Evolutionary conservation across 2,329 filamentous ascomycete species (phyloP).

Genomic region (Botrytis sinoallii): DNA sequence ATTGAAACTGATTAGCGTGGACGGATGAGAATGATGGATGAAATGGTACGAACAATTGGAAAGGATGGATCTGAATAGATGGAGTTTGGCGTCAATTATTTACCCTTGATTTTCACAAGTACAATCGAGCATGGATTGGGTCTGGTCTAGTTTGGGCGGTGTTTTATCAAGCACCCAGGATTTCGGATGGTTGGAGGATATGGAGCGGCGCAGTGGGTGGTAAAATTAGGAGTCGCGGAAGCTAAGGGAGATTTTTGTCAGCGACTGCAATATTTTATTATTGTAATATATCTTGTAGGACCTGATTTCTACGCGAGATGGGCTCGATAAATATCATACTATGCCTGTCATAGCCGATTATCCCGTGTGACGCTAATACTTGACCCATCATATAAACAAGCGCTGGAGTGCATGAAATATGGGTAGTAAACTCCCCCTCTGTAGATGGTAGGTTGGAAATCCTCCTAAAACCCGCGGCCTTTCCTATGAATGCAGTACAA

Average conservation of each 20-base stretch:
- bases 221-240: neutral
- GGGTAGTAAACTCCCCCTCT: neutral
- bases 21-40: neutral
- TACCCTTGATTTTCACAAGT: neutral
- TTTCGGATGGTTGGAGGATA: neutral
- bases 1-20: neutral
- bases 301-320: neutral
- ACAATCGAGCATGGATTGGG: constrained; percentile 2
- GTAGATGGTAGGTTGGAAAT: neutral
- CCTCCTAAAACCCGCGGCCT: neutral
- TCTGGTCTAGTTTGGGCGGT: neutral
- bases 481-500: neutral
- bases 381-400: neutral
- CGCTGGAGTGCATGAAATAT: neutral
- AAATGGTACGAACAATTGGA: constrained; percentile 1
- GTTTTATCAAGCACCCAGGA: neutral
- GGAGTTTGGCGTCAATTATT: constrained; percentile 5
- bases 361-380: neutral
- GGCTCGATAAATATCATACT: neutral
- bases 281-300: neutral
- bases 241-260: neutral
- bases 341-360: neutral
- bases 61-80: constrained; percentile 11
- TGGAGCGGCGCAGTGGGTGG: neutral
- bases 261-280: neutral